Conservation (phyloP, 768 basidiomycete genomes). For the Calocybe cyanea region DNA sequence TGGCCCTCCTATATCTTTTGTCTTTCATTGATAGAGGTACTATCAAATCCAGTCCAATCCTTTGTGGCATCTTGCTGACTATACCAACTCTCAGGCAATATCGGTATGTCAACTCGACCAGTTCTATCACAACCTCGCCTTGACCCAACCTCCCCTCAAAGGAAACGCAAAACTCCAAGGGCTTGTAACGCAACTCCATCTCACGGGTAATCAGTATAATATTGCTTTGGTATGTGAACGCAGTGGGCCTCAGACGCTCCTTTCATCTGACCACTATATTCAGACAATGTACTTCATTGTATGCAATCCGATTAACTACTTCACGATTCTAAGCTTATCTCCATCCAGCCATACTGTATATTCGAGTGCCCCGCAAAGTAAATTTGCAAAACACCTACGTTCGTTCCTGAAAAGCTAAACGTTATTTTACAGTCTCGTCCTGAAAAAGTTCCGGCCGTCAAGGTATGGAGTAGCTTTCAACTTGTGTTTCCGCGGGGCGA, state of each 20-base stretch:
- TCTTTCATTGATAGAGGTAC: slow-evolving; percentile 63
- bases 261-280: not conserved
- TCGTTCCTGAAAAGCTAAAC: not conserved
- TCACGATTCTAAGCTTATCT: slow-evolving; percentile 1
- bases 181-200: slow-evolving; percentile 47
- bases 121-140: not conserved
- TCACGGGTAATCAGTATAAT: slow-evolving; percentile 60
- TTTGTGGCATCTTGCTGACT: not conserved
- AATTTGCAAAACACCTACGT: slow-evolving; percentile 10
- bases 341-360: slow-evolving; percentile 48
- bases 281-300: slow-evolving; percentile 75
- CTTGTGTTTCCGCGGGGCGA: not conserved
- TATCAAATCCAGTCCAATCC: slow-evolving; percentile 6
- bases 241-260: not conserved
- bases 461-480: slow-evolving; percentile 33
- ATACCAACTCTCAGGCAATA: slow-evolving; percentile 40
- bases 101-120: slow-evolving; percentile 32
- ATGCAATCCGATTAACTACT: slow-evolving; percentile 17
- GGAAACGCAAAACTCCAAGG: slow-evolving; percentile 71
- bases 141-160: slow-evolving; percentile 12
- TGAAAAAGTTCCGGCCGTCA: slow-evolving; percentile 64
- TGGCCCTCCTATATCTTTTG: slow-evolving; percentile 57
- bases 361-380: slow-evolving; percentile 74
- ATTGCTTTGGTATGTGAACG: slow-evolving; percentile 52
- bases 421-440: slow-evolving; percentile 35